Conservation (phyloP, 257 asterid species). For the Mentha longifolia region DNA sequence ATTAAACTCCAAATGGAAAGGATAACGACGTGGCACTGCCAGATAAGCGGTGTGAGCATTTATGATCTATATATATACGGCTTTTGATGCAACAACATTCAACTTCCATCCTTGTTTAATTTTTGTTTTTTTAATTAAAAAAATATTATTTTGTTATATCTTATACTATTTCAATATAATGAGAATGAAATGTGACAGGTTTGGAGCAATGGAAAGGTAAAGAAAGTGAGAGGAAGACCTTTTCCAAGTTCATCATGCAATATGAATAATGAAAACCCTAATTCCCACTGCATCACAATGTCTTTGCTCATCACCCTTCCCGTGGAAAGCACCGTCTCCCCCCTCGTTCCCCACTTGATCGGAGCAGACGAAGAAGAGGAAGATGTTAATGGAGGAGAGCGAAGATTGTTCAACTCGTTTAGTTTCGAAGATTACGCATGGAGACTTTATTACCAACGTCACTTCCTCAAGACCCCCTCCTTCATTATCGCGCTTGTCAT, state of each 20-base stretch:
- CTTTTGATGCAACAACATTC: too few species aligned
- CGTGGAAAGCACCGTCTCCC: slow-evolving; percentile 48
- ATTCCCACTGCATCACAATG: slow-evolving; percentile 41
- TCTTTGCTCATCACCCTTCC: slow-evolving; percentile 69
- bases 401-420: slow-evolving; percentile 49
- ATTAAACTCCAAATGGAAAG: too few species aligned
- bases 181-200: slow-evolving; percentile 45
- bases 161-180: background rate
- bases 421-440: slow-evolving; percentile 76
- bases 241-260: slow-evolving; percentile 16
- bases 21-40: too few species aligned
- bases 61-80: too few species aligned
- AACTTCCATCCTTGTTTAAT: too few species aligned
- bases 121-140: background rate
- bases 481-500: slow-evolving; percentile 42
- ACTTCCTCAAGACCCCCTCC: slow-evolving; percentile 60
- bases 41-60: too few species aligned
- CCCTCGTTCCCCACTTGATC: slow-evolving; percentile 38
- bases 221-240: slow-evolving; percentile 71
- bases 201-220: slow-evolving; percentile 83
- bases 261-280: background rate
- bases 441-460: slow-evolving; percentile 69
- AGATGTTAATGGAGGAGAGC: background rate
- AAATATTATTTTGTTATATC: background rate
- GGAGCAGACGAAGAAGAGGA: slow-evolving; percentile 24